Percentiles rank a stretch among this genome's conserved stretches.
phyloP scores from a whole-genome alignment of 306 rosid genomes.

The Quercus berberidifolia region DNA sequence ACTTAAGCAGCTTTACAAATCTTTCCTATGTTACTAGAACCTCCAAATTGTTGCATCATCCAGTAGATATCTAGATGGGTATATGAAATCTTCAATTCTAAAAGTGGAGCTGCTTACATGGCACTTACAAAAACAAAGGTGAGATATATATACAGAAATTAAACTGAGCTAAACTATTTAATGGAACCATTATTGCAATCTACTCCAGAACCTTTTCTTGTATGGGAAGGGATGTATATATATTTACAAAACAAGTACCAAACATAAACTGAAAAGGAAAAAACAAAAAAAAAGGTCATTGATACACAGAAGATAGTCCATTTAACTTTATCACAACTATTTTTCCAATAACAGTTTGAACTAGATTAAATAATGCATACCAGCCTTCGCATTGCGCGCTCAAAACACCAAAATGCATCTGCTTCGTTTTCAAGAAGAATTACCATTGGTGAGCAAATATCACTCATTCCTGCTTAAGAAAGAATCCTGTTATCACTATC shows the following conservation, averaged over 20 bases:
- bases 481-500: slow-evolving; percentile 12
- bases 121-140: background rate
- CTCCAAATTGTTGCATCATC: background rate
- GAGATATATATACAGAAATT: background rate
- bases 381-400: slow-evolving; percentile 92
- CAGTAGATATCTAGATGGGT: background rate
- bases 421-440: slow-evolving; percentile 82
- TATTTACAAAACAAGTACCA: background rate
- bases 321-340: too few species aligned
- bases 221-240: background rate
- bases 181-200: background rate
- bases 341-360: too few species aligned
- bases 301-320: too few species aligned
- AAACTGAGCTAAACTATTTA: background rate
- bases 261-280: background rate
- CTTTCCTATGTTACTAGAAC: background rate
- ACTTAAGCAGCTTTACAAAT: background rate
- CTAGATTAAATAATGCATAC: slow-evolving; percentile 35
- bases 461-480: slow-evolving; percentile 85
- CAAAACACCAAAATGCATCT: slow-evolving; percentile 93
- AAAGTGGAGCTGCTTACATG: background rate
- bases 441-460: slow-evolving; percentile 86
- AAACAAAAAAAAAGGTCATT: too few species aligned
- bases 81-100: background rate
- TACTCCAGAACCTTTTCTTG: background rate